Conservation (phyloP, 1,284 basidiomycete genomes). For the Cutaneotrichosporon cutaneum region DNA sequence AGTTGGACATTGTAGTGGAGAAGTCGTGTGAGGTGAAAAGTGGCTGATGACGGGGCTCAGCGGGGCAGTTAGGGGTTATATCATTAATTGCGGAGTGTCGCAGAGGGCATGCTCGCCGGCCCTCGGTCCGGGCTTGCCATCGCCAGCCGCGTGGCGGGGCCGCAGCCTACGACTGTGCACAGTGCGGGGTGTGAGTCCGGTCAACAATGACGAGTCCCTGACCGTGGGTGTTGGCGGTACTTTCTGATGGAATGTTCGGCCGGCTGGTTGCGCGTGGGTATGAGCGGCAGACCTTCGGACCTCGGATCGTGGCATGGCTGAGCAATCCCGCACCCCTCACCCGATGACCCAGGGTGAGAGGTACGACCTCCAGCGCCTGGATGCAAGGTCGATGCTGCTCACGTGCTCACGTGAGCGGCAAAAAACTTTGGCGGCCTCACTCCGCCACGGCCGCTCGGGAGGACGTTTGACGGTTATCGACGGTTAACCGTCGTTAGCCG, state of each 20-base stretch:
- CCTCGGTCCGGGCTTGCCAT: background rate
- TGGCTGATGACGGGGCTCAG: background rate
- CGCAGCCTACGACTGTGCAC: background rate
- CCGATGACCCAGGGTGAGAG: no score
- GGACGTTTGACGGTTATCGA: background rate
- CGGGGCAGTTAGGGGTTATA: background rate
- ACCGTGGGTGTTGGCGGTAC: no score
- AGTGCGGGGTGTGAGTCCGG: no score
- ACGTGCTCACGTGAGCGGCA: background rate
- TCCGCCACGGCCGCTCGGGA: background rate
- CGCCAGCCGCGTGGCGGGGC: background rate
- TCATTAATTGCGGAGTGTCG: background rate
- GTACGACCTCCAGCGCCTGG: no score
- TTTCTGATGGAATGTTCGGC: no score
- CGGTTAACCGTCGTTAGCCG: conserved; percentile 7
- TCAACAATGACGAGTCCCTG: no score
- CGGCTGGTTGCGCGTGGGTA: no score
- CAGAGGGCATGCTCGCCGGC: no score
- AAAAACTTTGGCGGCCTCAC: background rate
- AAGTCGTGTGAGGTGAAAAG: background rate
- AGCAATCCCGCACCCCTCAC: no score
- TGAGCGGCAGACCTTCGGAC: no score
- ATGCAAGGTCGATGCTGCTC: no score
- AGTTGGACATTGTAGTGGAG: background rate
- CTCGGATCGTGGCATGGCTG: no score